phyloP scores from a whole-genome alignment of 2,329 filamentous ascomycete species.

The Fusarium pseudograminearum region DNA sequence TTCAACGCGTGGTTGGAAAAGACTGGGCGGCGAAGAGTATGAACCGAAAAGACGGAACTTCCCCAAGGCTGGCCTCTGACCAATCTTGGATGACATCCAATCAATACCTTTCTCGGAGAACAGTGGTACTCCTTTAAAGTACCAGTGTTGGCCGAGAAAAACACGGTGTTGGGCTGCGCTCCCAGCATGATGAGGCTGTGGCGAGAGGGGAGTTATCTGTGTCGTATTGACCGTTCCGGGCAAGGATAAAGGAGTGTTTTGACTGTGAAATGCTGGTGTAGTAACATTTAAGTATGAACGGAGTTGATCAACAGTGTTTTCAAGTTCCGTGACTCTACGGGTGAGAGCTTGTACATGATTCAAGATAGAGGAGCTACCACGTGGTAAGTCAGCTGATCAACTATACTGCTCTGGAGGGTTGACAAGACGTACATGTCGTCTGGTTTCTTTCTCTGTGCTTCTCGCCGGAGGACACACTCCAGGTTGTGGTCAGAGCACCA shows the following conservation, averaged over 20 bases:
- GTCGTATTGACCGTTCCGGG: neutral
- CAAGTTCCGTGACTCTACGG: neutral
- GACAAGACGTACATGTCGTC: neutral
- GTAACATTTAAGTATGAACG: too few species aligned
- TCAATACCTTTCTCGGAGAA: neutral
- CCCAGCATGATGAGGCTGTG: neutral
- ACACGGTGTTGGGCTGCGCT: neutral
- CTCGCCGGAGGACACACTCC: neutral
- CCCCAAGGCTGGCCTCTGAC: neutral
- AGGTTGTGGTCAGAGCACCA: slow-evolving; percentile 3
- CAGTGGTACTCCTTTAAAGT: slow-evolving; percentile 3
- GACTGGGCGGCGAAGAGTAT: fast-evolving
- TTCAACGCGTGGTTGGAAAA: fast-evolving
- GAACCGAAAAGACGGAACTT: neutral
- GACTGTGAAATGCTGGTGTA: neutral
- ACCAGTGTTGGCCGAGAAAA: slow-evolving; percentile 1
- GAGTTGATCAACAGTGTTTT: neutral
- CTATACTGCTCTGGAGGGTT: neutral
- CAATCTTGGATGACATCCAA: slow-evolving; percentile 2
- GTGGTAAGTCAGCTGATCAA: neutral
- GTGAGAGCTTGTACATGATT: neutral
- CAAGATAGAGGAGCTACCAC: neutral
- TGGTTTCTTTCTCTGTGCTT: neutral
- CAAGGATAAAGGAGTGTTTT: neutral
- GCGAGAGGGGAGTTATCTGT: neutral